These are phyloP conservation scores for Dactylonectria estremocensis DNA, from an alignment of 2,329 filamentous ascomycete species.

Conservation along the genomic window DNA sequence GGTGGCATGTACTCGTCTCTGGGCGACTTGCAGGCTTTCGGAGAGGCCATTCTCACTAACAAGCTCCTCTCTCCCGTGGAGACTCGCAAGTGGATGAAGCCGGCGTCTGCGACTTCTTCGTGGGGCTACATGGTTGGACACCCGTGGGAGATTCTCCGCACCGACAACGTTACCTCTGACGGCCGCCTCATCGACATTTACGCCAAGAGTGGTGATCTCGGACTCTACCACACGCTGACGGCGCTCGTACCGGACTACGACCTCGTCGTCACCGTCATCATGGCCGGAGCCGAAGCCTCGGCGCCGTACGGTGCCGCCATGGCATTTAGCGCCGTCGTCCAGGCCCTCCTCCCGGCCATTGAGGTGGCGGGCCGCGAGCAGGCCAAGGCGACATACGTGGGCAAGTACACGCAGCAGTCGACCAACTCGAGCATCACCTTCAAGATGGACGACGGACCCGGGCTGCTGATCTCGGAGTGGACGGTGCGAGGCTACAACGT, in stretches of 20 bases:
- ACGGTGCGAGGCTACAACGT: slow-evolving; percentile 59
- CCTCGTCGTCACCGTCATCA: slow-evolving; percentile 58
- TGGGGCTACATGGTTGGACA: slow-evolving; percentile 58
- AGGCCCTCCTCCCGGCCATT: slow-evolving; percentile 57
- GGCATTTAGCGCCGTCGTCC: slow-evolving; percentile 51
- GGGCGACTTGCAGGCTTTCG: slow-evolving; percentile 59
- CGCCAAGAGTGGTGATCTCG: slow-evolving; percentile 62
- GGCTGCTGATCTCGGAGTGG: slow-evolving; percentile 57
- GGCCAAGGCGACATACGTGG: slow-evolving; percentile 50
- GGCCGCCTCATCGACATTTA: slow-evolving; percentile 62
- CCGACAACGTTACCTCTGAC: slow-evolving; percentile 54
- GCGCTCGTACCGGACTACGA: slow-evolving; percentile 64
- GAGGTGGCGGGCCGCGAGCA: slow-evolving; percentile 60
- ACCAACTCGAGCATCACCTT: slow-evolving; percentile 60
- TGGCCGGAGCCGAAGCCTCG: slow-evolving; percentile 51
- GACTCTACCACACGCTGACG: slow-evolving; percentile 57
- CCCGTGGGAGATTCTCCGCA: slow-evolving; percentile 64
- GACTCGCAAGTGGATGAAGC: slow-evolving; percentile 64
- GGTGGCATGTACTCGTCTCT: slow-evolving; percentile 60
- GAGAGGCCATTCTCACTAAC: slow-evolving; percentile 59
- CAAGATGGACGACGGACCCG: slow-evolving; percentile 55
- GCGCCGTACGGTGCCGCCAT: slow-evolving; percentile 32
- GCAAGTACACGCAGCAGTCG: slow-evolving; percentile 55
- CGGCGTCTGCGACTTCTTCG: slow-evolving; percentile 55
- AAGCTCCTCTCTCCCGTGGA: slow-evolving; percentile 56